A percentile compares a stretch with the other conserved stretches of the same genome.
Conservation (phyloP, 805 yeast species). For the Candida tibetensis region DNA sequence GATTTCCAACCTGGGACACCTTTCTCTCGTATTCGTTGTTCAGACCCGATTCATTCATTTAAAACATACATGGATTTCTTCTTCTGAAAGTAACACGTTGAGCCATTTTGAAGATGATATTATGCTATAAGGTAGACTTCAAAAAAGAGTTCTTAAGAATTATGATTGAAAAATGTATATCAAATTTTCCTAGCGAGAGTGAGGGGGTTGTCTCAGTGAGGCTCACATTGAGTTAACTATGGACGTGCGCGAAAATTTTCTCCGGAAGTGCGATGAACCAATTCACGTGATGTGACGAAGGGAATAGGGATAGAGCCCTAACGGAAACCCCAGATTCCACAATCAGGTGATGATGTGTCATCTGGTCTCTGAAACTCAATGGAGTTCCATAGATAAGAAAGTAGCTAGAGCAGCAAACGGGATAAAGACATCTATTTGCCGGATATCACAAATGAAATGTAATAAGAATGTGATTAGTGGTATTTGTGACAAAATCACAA, state of each 20-base stretch:
- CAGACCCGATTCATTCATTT: background rate
- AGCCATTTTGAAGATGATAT: constrained; percentile 68
- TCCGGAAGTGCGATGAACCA: constrained; percentile 1
- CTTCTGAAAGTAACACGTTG: constrained; percentile 99
- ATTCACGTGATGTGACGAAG: background rate
- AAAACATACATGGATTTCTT: constrained; percentile 81
- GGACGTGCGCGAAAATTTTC: constrained; percentile 6
- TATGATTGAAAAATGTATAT: constrained; percentile 5
- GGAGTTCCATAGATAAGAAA: too few species aligned
- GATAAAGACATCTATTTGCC: too few species aligned
- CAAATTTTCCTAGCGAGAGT: constrained; percentile 3
- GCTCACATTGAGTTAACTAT: constrained; percentile 11
- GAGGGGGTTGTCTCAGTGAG: background rate
- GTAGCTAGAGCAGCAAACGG: too few species aligned
- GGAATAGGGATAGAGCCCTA: constrained; percentile 18
- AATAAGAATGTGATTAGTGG: too few species aligned
- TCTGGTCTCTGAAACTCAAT: too few species aligned
- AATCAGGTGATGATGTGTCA: too few species aligned
- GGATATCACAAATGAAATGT: too few species aligned
- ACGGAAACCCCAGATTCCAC: too few species aligned
- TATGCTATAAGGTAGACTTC: constrained; percentile 13
- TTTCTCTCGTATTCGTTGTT: background rate
- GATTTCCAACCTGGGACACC: background rate
- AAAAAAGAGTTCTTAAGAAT: constrained; percentile 12
- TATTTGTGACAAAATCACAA: too few species aligned